phyloP scores from a whole-genome alignment of 2,329 filamentous ascomycete species.

The Xylariales sp. region DNA sequence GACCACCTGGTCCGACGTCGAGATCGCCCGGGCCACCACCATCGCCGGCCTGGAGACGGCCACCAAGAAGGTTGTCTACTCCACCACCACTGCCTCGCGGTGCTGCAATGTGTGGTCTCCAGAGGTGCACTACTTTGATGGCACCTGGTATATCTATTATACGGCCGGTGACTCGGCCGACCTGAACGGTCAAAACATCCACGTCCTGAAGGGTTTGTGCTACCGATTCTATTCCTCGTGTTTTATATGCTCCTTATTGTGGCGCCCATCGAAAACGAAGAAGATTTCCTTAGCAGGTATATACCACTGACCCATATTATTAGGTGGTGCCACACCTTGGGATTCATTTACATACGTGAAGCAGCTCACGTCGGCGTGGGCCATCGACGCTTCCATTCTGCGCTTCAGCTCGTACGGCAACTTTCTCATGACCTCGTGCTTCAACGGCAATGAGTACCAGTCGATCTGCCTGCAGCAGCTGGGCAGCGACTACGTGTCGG shows the following conservation, averaged over 20 bases:
- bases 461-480: conserved; percentile 34
- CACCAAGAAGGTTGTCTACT: conserved; percentile 46
- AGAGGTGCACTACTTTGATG: conserved; percentile 47
- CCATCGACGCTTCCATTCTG: conserved; percentile 50
- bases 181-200: conserved; percentile 43
- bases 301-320: background rate
- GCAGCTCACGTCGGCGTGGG: conserved; percentile 42
- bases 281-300: no score
- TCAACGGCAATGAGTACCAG: conserved; percentile 33
- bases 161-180: conserved; percentile 29
- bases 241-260: no score
- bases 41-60: conserved; percentile 51
- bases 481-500: conserved; percentile 33
- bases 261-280: no score
- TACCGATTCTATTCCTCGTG: background rate
- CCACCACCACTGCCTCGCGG: conserved; percentile 36
- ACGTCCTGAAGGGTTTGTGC: conserved; percentile 44
- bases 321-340: conserved; percentile 47
- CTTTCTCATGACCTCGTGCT: conserved; percentile 53
- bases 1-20: conserved; percentile 50
- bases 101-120: conserved; percentile 57
- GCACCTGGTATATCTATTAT: conserved; percentile 52
- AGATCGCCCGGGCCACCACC: conserved; percentile 49
- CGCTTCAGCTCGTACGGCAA: conserved; percentile 39
- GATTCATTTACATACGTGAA: conserved; percentile 45